Evolutionary conservation across 2,329 filamentous ascomycete genomes (phyloP), one percentile per base, ranked within the genome.

Genomic region (Pseudocercospora fijiensis): DNA sequence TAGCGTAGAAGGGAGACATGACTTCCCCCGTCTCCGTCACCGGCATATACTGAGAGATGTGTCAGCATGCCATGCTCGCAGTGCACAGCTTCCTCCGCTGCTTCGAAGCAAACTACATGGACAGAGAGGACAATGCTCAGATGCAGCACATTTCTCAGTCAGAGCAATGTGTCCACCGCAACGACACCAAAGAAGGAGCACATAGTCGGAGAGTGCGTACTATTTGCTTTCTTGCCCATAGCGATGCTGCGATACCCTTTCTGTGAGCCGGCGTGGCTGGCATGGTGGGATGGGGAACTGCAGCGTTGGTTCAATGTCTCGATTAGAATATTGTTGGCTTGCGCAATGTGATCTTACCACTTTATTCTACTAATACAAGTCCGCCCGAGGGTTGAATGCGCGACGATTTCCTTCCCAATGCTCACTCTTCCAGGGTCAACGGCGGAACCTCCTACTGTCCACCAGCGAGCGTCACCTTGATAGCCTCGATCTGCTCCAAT

Each of bases 401-500:
- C 37, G 16, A 18, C 37, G 37, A 41, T 41, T 4, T 41, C 37
- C 5, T 41, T 41, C 1, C 18, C n/a, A n/a, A 41, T 5, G 8
- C 45, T 49, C 20, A 49, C 1, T 49, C 9, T 16, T 26, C 45
- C 45, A 49, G 45, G 18, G 20, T 55, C 51, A 55, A 55, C 6
- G 16, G 53, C 53, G 28, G 24, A 28, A 37, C 28, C 53, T 18
- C 27, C 24, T 56, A 56, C 9, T 37, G 9, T 37, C 53, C 51
- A n/a, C 26, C 53, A 30, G 52, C 58, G 53, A 82, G 72, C 9
- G 74, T 74, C 73, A 78, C 72, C 72, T 82, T 82, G 68, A 82
- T 71, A 24, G 79, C 83, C 71, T 83, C 78, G 68, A 90, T 83
- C 79, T 90, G 87, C 78, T 88, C 83, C 67, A 85, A 71, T 6